These are phyloP conservation scores for Breynia disticha DNA, from an alignment of 441 rosid genomes.

Conservation along the genomic window DNA sequence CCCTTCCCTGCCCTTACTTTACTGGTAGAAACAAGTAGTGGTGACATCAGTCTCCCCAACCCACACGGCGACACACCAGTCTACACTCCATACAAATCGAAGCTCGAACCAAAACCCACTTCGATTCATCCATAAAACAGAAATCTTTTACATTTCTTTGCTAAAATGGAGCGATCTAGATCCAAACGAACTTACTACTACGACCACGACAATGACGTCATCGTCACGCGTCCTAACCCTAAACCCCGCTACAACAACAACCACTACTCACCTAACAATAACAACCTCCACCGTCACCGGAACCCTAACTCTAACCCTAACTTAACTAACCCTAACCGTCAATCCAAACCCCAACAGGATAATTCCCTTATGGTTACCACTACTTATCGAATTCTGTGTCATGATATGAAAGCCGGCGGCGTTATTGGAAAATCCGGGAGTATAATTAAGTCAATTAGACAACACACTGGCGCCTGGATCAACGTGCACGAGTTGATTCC, in stretches of 20 bases:
- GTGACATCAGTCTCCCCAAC: too few species aligned
- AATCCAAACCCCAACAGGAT: constrained; percentile 30
- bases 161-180: constrained; percentile 96
- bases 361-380: constrained; percentile 58
- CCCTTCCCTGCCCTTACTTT: too few species aligned
- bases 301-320: constrained; percentile 19
- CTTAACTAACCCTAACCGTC: constrained; percentile 18
- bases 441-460: constrained; percentile 77
- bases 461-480: constrained; percentile 94
- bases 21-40: too few species aligned
- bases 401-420: constrained; percentile 81
- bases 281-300: constrained; percentile 42
- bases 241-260: constrained; percentile 66
- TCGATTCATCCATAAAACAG: too few species aligned
- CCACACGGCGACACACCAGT: too few species aligned
- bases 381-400: constrained; percentile 80
- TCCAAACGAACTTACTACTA: constrained; percentile 85
- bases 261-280: constrained; percentile 25
- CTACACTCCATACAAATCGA: too few species aligned
- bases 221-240: constrained; percentile 21
- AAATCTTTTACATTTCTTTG: too few species aligned
- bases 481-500: constrained; percentile 83
- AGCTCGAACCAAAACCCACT: too few species aligned
- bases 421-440: constrained; percentile 89
- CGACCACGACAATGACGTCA: constrained; percentile 55